Base-by-base conservation (phyloP, 805 yeast species). In the Kluyveromyces siamensis region DNA sequence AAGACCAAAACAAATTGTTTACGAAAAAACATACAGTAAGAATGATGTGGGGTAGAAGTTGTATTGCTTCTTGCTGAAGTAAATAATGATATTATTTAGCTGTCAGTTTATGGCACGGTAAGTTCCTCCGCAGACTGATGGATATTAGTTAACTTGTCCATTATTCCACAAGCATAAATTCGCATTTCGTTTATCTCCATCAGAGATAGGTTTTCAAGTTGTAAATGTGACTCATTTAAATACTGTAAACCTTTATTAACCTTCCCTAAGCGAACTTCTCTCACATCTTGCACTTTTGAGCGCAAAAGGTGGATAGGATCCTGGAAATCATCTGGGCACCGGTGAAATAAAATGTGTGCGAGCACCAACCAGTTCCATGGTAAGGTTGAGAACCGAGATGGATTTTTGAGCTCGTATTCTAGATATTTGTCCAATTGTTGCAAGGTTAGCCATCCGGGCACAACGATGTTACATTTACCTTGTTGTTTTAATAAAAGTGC, bases 311-410 rank as follows among this genome's bases (percentile, higher is more conserved):
- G 86, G 0, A 85, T 75, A 0, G 88, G 83, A 52, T 84, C 91
- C 13, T 72, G 69, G 47, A 89, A 70, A 63, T 93, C 98, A 56
- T 90, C 96, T 0, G 83, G 57, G 1, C 96, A 96, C 40, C 72
- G 72, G 3, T 63, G 63, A 42, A 91, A 72, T 44, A 91, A 68
- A 11, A 84, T 73, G 55, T 84, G 86, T 4, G 91, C 77, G 1
- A 84, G 61, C 45, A 91, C 96, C 19, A 89, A 70, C 99, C 99
- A 93, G 61, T 83, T 79, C 81, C 84, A 83, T 0, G 98, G 98
- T 45, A 91, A 66, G 8, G 72, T 67, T 48, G 87, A 76, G 60
- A 91, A 91, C 50, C 76, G 69, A 35, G 74, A 74, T 1, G 79
- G 73, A 48, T 75, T 62, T 6, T 71, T 70, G 35, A 79, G 69